Percentiles rank a stretch among this genome's conserved stretches.
Conservation (phyloP, 176 grass and related monocot species). For the Ensete glaucum region DNA sequence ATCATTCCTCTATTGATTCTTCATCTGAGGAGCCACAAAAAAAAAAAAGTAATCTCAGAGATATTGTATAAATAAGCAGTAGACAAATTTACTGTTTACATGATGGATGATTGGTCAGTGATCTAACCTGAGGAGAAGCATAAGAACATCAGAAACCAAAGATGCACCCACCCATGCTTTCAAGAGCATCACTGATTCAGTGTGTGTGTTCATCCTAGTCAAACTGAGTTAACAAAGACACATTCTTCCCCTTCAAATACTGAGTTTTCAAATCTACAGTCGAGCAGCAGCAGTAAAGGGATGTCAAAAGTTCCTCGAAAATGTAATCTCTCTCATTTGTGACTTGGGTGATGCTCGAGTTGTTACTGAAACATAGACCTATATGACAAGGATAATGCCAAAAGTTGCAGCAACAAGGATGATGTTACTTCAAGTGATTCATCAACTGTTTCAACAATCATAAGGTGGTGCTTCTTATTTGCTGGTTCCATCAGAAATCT, state of each 20-base stretch:
- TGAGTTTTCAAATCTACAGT: background rate
- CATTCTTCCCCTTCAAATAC: background rate
- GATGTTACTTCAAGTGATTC: background rate
- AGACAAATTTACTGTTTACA: background rate
- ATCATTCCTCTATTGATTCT: too few relatives aligned
- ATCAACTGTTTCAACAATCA: background rate
- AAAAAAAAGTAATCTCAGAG: background rate
- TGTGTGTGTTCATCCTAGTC: background rate
- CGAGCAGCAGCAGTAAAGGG: background rate
- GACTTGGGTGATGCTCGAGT: too few relatives aligned
- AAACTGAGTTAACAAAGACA: background rate
- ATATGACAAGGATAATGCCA: too few relatives aligned
- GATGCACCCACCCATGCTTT: background rate
- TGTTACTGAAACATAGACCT: too few relatives aligned
- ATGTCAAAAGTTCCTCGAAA: too few relatives aligned
- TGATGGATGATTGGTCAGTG: background rate
- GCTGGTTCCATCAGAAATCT: conserved; percentile 82
- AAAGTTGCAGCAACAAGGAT: background rate
- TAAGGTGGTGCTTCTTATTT: conserved; percentile 25
- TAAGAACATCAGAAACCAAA: background rate
- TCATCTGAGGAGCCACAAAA: too few relatives aligned
- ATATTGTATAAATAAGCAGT: background rate
- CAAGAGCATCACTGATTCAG: background rate
- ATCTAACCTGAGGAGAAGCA: background rate
- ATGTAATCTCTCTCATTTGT: too few relatives aligned